These are phyloP conservation scores for Tolypocladium sp. DNA, from an alignment of 2,329 filamentous ascomycete species.

Conservation along the genomic window DNA sequence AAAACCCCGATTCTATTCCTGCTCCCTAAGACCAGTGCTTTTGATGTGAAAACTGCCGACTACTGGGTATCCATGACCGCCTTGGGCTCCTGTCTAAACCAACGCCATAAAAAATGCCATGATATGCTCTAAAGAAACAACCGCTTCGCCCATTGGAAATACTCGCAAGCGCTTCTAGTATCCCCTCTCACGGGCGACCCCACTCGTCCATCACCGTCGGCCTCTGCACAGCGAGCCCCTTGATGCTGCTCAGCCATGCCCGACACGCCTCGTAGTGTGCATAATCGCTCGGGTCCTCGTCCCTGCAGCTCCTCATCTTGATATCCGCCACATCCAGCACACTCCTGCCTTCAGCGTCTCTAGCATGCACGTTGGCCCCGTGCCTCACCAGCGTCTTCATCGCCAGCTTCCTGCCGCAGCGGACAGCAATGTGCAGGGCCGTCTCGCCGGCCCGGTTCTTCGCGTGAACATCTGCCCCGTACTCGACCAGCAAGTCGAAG, in stretches of 20 bases:
- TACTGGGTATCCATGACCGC: neutral
- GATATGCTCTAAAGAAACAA: neutral
- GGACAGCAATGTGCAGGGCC: conserved; percentile 43
- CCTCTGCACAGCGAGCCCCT: conserved; percentile 23
- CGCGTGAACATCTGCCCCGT: conserved; percentile 36
- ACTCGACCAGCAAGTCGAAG: conserved; percentile 30
- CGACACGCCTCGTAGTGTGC: conserved; percentile 36
- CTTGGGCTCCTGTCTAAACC: neutral
- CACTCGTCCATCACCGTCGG: conserved; percentile 33
- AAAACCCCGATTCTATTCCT: no score
- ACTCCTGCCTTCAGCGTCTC: conserved; percentile 33
- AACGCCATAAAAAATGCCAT: neutral
- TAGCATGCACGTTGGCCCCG: conserved; percentile 37
- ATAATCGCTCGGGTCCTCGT: conserved; percentile 22
- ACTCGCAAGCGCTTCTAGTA: neutral
- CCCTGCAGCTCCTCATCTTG: conserved; percentile 22
- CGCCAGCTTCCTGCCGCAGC: conserved; percentile 43
- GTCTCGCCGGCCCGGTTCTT: conserved; percentile 47
- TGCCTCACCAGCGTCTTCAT: conserved; percentile 34
- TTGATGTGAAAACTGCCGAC: neutral
- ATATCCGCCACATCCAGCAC: conserved; percentile 36
- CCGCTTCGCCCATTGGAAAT: neutral
- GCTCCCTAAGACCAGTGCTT: neutral
- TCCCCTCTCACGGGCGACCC: conserved; percentile 7
- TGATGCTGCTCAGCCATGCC: conserved; percentile 31